These are phyloP conservation scores for Insectozyma bohioensis DNA, from an alignment of 1,139 yeast species.

Conservation along the genomic window DNA sequence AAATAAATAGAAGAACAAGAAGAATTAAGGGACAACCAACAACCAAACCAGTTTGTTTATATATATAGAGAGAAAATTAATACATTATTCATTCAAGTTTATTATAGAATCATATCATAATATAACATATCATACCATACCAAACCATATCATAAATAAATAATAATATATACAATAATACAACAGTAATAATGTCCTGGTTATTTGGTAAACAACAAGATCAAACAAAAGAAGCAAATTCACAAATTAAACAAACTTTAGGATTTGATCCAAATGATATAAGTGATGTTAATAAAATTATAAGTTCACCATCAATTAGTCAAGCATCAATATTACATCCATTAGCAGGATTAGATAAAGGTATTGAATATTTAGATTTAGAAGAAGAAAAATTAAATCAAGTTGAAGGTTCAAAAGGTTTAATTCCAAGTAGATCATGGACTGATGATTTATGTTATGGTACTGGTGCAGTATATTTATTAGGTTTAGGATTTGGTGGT, in stretches of 20 bases:
- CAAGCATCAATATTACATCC: conserved; percentile 70
- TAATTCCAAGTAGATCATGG: conserved; percentile 95
- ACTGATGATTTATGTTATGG: conserved; percentile 97
- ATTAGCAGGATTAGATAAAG: conserved; percentile 86
- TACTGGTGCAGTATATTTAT: conserved; percentile 88
- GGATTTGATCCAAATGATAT: conserved; percentile 73
- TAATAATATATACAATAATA: too few species aligned
- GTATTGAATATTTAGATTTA: conserved; percentile 84
- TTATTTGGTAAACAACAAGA: conserved; percentile 50
- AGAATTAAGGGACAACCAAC: too few species aligned
- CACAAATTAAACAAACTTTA: conserved; percentile 37
- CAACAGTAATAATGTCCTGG: conserved; percentile 55
- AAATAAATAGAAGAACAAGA: too few species aligned
- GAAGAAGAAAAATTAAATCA: conserved; percentile 74
- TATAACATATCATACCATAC: too few species aligned
- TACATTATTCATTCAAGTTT: too few species aligned
- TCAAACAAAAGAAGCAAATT: conserved; percentile 15
- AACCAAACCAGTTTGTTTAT: too few species aligned
- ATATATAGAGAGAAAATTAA: too few species aligned
- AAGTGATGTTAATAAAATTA: conserved; percentile 61
- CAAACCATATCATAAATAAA: too few species aligned
- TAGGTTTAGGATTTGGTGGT: conserved; percentile 84
- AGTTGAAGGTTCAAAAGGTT: conserved; percentile 84
- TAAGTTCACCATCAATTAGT: conserved; percentile 58
- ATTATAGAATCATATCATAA: too few species aligned